Percentiles rank a stretch among this genome's conserved stretches.
Conservation (phyloP, 768 basidiomycete species). For the Xerocomellus intermedius region DNA sequence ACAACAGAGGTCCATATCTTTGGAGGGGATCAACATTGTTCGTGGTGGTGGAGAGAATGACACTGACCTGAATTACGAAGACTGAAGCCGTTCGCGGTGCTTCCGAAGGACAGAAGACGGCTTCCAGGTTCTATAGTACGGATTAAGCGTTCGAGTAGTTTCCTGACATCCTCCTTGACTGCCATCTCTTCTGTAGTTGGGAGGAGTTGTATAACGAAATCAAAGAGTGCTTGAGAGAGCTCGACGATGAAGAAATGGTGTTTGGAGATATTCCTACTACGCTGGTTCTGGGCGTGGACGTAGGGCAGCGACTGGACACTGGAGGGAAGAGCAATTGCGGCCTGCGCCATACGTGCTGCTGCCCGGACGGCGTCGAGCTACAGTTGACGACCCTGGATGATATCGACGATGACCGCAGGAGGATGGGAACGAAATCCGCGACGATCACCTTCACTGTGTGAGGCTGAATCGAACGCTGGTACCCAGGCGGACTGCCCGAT, state of each 20-base stretch:
- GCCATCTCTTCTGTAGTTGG: conserved; percentile 88
- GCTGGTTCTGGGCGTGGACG: conserved; percentile 35
- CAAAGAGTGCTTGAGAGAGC: conserved; percentile 87
- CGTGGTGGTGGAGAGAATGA: conserved; percentile 5
- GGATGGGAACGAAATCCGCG: conserved; percentile 24
- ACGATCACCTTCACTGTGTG: conserved; percentile 29
- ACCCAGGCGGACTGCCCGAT: conserved; percentile 26
- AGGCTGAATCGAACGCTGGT: conserved; percentile 15
- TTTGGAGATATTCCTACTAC: conserved; percentile 38
- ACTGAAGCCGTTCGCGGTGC: conserved; percentile 96
- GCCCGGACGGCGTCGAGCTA: conserved; percentile 4
- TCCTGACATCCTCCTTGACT: conserved; percentile 95
- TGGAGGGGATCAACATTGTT: conserved; percentile 7
- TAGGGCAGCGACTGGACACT: conserved; percentile 26
- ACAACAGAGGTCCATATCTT: conserved; percentile 99
- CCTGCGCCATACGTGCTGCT: conserved; percentile 29
- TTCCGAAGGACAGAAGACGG: conserved; percentile 90
- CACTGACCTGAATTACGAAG: conserved; percentile 86
- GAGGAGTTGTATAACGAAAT: conserved; percentile 90
- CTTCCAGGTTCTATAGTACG: conserved; percentile 92
- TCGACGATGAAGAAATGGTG: conserved; percentile 69
- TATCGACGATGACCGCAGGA: conserved; percentile 8
- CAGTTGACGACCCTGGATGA: conserved; percentile 5
- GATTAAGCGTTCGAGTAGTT: conserved; percentile 92
- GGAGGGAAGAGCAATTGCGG: conserved; percentile 20